phyloP scores from a whole-genome alignment of 202 grass and related monocot genomes.

The Carex sylvatica region DNA sequence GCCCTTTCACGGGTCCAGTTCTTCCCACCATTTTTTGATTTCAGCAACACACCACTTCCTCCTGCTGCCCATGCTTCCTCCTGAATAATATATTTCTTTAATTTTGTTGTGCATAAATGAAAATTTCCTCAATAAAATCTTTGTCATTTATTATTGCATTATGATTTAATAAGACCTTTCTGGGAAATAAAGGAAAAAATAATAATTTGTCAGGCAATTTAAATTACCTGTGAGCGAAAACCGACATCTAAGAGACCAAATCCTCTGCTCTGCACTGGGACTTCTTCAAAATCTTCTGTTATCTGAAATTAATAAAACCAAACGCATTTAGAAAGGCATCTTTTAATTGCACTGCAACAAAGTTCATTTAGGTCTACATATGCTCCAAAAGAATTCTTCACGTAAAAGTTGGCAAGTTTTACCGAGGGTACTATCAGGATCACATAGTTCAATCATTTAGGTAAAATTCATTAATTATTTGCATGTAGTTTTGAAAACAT shows the following conservation, averaged over 20 bases:
- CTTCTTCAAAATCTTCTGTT: constrained; percentile 89
- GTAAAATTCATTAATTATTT: not conserved
- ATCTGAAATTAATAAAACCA: constrained; percentile 41
- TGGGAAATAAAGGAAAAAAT: not conserved
- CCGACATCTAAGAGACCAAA: constrained; percentile 96
- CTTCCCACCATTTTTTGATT: constrained; percentile 84
- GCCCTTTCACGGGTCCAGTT: constrained; percentile 88
- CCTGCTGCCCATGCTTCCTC: constrained; percentile 96
- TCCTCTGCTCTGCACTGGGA: constrained; percentile 79
- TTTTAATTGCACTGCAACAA: not conserved
- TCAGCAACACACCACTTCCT: constrained; percentile 77
- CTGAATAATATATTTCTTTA: constrained; percentile 30
- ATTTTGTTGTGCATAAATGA: not conserved
- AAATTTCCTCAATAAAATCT: constrained; percentile 1
- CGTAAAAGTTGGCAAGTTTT: not conserved
- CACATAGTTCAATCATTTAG: not conserved
- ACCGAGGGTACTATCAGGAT: not conserved
- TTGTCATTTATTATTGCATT: not conserved
- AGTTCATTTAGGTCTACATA: not conserved
- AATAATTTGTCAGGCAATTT: constrained; percentile 11
- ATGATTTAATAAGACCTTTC: not conserved
- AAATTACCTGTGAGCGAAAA: constrained; percentile 72
- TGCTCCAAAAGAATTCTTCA: not conserved
- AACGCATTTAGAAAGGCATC: not conserved
- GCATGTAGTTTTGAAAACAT: not conserved